These are phyloP conservation scores for Zelopaecilomyces penicillatus DNA, from an alignment of 2,329 filamentous ascomycete genomes.

Conservation along the genomic window DNA sequence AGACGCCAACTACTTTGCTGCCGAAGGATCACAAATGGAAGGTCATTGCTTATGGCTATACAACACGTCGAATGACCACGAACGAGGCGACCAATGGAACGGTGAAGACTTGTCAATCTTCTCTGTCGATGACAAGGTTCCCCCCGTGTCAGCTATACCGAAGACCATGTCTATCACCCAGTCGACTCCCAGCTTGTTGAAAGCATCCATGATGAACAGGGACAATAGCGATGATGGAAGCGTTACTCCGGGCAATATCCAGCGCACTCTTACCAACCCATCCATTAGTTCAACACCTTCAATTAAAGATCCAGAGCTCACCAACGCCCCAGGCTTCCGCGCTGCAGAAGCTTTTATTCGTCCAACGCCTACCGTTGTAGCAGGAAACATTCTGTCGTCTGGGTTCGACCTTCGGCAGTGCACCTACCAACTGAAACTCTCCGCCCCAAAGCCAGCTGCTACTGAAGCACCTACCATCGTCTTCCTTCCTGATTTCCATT, in stretches of 20 bases:
- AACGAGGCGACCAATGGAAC: slow-evolving; percentile 92
- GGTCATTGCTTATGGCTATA: slow-evolving; percentile 92
- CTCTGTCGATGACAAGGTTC: slow-evolving; percentile 68
- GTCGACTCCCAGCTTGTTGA: slow-evolving; percentile 35
- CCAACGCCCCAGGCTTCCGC: slow-evolving; percentile 65
- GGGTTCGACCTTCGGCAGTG: slow-evolving; percentile 78
- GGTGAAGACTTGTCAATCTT: slow-evolving; percentile 92
- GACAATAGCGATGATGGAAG: slow-evolving; percentile 43
- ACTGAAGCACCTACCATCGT: slow-evolving; percentile 69
- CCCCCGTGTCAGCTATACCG: slow-evolving; percentile 45
- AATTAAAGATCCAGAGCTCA: slow-evolving; percentile 46
- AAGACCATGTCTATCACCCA: slow-evolving; percentile 30
- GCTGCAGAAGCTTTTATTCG: slow-evolving; percentile 91
- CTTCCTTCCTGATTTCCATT: slow-evolving; percentile 87
- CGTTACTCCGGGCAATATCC: slow-evolving; percentile 69
- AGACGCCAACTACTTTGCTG: slow-evolving; percentile 90
- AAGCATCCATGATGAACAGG: slow-evolving; percentile 19
- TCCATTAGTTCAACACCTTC: slow-evolving; percentile 54
- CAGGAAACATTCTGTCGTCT: slow-evolving; percentile 61
- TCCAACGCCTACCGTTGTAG: slow-evolving; percentile 68
- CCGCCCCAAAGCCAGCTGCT: slow-evolving; percentile 47
- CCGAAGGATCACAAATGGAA: slow-evolving; percentile 75
- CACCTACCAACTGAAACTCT: slow-evolving; percentile 64
- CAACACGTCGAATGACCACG: slow-evolving; percentile 71
- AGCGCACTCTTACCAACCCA: slow-evolving; percentile 59